Conservation (phyloP, 2,329 filamentous ascomycete genomes). For the Exophiala calicioides region DNA sequence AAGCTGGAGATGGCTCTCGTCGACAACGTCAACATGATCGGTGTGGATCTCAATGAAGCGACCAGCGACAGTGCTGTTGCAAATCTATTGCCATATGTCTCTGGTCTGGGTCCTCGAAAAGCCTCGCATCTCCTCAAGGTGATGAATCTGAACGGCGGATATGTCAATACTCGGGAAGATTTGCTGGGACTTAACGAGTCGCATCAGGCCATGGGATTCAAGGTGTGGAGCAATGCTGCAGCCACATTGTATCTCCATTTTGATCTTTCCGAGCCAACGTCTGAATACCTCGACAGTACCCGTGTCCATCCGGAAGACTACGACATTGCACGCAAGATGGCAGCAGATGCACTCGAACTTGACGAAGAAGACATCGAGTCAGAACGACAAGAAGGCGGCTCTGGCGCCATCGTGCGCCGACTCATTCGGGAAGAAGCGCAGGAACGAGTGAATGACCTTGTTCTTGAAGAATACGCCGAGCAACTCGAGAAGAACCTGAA, state of each 20-base stretch:
- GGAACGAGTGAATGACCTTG: constrained; percentile 92
- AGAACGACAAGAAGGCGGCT: constrained; percentile 85
- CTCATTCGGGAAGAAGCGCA: constrained; percentile 93
- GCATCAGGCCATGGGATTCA: constrained; percentile 78
- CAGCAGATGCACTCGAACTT: constrained; percentile 90
- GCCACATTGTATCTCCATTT: constrained; percentile 92
- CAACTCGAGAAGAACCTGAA: constrained; percentile 91
- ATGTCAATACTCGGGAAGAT: constrained; percentile 80
- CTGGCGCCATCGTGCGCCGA: constrained; percentile 87
- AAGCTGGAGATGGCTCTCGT: constrained; percentile 95
- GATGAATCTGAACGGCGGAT: constrained; percentile 86
- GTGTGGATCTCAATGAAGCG: constrained; percentile 92
- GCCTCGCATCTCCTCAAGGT: constrained; percentile 82
- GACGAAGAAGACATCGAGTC: constrained; percentile 98
- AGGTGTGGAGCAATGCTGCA: constrained; percentile 95
- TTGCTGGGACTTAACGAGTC: constrained; percentile 85
- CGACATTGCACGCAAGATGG: constrained; percentile 96
- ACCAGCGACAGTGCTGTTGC: constrained; percentile 78
- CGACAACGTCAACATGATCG: constrained; percentile 96
- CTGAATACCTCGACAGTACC: constrained; percentile 94
- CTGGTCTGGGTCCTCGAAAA: constrained; percentile 89
- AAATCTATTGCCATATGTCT: constrained; percentile 85
- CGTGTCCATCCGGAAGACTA: constrained; percentile 98
- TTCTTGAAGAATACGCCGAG: constrained; percentile 94
- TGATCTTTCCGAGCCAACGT: constrained; percentile 75